Base-by-base conservation (phyloP, 2,329 filamentous ascomycete species). In the Aspergillus uvarum region DNA sequence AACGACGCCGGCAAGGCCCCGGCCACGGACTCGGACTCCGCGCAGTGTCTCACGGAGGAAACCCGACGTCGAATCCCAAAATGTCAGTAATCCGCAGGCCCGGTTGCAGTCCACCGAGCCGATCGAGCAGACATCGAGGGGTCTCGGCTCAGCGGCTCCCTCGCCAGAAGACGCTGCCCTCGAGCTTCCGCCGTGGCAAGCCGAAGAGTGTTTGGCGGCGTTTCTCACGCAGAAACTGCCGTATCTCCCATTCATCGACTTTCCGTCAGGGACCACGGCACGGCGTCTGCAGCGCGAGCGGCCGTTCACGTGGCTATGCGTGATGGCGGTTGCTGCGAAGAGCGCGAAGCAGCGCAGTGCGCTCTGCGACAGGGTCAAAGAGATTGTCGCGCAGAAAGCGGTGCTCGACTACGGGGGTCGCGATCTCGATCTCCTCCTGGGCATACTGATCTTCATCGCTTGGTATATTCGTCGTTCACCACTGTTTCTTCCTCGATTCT, bases 221-320 rank as follows among this genome's bases (percentile, higher is more conserved):
- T 85, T 84, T 60, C 75, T 75, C 16, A 72, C 69, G 1, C 74
- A 77, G 19, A 73, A 73, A 74, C 70, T 82, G 4, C 70, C 67
- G 0, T 77, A 75, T 53, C 79, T 82, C 19, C 81, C 82, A 0
- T 80, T 82, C 54, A 70, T 83, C 50, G 68, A 79, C 49, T 63
- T 85, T 0, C 70, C 76, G 0, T 59, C 72, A 0, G 69, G 73
- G 0, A 57, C 47, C 5, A 59, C 57, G 7, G 76, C 79, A 2
- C 67, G 72, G 38, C 63, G 71, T n/a, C 70, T 85, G 1, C 76
- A 70, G 2, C 67, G 67, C 8, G 70, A 77, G 19, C 70, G 74
- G 3, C 83, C 85, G 0, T 83, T 84, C 53, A 65, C 85, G 5
- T 84, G 81, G 78, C 65, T 82, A 8, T 78, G 77, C 38, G 82